A percentile compares a stretch with the other conserved stretches of the same genome.
These are phyloP conservation scores for Coemansia nantahalensis DNA, from an alignment of 192 early-diverging fungal species.

Conservation along the genomic window DNA sequence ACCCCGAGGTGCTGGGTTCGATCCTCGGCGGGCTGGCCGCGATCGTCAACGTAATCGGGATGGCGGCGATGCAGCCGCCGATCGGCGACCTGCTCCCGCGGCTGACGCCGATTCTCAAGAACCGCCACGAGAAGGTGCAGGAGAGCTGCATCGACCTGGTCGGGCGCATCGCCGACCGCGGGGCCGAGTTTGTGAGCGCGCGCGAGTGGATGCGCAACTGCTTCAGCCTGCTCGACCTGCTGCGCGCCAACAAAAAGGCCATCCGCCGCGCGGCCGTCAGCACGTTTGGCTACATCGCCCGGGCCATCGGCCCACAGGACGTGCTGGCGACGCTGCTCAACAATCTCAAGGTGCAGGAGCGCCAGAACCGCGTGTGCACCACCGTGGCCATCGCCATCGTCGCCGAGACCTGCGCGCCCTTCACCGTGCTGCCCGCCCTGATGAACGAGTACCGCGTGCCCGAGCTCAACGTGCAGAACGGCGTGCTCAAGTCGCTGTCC, in stretches of 20 bases:
- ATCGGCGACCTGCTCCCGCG: conserved; percentile 96
- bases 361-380: conserved; percentile 99
- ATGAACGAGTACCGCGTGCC: conserved; percentile 99
- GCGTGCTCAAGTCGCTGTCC: conserved; percentile 89
- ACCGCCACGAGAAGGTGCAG: conserved; percentile 95
- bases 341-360: conserved; percentile 98
- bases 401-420: conserved; percentile 95
- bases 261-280: conserved; percentile 96
- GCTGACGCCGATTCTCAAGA: conserved; percentile 97
- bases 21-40: conserved; percentile 89
- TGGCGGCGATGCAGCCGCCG: conserved; percentile 97
- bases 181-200: conserved; percentile 91
- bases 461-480: conserved; percentile 99
- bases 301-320: conserved; percentile 99
- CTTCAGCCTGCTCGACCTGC: conserved; percentile 94
- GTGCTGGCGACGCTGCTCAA: conserved; percentile 96
- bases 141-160: conserved; percentile 94
- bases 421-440: conserved; percentile 95
- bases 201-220: conserved; percentile 99
- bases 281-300: conserved; percentile 99
- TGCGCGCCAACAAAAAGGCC: conserved; percentile 94
- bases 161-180: conserved; percentile 97
- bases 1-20: conserved; percentile 95
- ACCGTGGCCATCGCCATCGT: conserved; percentile 98
- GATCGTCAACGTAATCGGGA: conserved; percentile 98